These are phyloP conservation scores for Dendrothele bispora DNA, from an alignment of 768 basidiomycete species.

Conservation along the genomic window DNA sequence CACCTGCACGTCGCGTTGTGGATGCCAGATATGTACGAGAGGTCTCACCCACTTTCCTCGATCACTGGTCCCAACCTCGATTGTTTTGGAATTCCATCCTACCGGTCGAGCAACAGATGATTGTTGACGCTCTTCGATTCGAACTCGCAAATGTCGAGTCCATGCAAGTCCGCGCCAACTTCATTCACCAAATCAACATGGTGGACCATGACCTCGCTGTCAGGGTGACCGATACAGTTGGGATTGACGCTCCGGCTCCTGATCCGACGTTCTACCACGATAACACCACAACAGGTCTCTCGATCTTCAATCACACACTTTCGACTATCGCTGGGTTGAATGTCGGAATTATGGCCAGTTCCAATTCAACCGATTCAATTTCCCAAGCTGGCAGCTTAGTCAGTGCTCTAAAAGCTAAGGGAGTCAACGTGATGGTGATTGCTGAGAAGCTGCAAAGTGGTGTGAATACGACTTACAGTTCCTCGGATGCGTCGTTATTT, in stretches of 20 bases:
- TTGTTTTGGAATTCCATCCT: not conserved
- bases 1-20: not conserved
- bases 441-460: not conserved
- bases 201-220: not conserved
- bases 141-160: conserved; percentile 1
- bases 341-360: not conserved
- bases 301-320: not conserved
- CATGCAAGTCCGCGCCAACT: not conserved
- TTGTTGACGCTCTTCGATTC: not conserved
- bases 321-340: not conserved
- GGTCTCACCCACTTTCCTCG: not conserved
- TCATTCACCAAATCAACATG: not conserved
- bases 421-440: not conserved
- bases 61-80: not conserved
- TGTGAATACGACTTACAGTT: not conserved
- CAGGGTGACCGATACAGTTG: not conserved
- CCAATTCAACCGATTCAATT: not conserved
- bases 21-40: not conserved
- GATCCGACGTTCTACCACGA: not conserved
- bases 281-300: not conserved
- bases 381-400: not conserved
- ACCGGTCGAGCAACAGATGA: conserved; percentile 1
- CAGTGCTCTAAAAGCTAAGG: not conserved
- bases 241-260: not conserved
- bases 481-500: not conserved